Conservation (phyloP, 176 grass and related monocot species). For the Oropetium thomaeum region DNA sequence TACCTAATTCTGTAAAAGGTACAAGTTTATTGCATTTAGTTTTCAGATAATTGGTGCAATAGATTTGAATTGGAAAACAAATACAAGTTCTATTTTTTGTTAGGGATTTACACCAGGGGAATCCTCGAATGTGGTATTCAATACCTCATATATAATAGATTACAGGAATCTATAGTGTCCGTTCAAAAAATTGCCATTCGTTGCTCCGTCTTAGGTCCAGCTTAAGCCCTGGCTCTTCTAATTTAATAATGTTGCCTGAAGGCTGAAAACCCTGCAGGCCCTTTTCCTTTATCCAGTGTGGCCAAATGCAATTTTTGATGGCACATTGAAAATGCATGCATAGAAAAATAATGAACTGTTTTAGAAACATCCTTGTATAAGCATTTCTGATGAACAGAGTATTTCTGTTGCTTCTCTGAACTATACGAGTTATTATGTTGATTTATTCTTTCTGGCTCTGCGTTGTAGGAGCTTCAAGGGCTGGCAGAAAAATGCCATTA, state of each 20-base stretch:
- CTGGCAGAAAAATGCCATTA: conserved; percentile 90
- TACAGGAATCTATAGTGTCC: not conserved
- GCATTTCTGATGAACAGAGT: not conserved
- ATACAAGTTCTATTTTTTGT: not conserved
- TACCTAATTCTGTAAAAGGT: not conserved
- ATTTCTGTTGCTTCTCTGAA: not conserved
- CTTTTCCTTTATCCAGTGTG: not conserved
- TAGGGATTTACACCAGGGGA: too few species aligned
- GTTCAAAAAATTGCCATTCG: not conserved
- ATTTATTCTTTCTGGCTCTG: not conserved
- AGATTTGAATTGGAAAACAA: not conserved
- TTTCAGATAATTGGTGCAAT: not conserved
- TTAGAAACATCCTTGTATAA: not conserved
- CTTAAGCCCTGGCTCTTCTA: not conserved
- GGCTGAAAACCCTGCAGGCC: not conserved
- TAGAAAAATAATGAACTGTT: not conserved
- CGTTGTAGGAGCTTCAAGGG: conserved; percentile 89
- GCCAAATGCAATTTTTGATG: not conserved
- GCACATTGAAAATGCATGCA: too few species aligned
- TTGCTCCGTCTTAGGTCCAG: not conserved
- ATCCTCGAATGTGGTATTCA: too few species aligned
- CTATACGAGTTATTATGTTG: not conserved
- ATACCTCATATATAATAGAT: conserved; percentile 1
- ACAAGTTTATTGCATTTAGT: not conserved
- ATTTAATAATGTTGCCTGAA: not conserved